A percentile compares a stretch with the other conserved stretches of the same genome.
These are phyloP conservation scores for Cercophora newfieldiana DNA, from an alignment of 495 filamentous ascomycete species.

Conservation along the genomic window DNA sequence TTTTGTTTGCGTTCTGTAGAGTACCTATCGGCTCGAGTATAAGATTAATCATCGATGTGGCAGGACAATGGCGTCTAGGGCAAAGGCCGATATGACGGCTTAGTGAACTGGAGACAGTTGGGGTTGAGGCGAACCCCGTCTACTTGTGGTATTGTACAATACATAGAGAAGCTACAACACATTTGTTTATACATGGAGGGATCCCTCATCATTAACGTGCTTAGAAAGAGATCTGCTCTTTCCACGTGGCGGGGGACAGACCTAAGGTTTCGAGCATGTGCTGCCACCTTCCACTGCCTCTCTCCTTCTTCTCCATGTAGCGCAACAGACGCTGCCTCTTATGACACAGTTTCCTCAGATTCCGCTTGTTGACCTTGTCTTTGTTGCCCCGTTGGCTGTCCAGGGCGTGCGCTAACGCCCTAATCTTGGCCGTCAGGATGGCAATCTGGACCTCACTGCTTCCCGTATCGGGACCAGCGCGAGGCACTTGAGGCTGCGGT, in stretches of 20 bases:
- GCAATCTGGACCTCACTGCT: slow-evolving; percentile 94
- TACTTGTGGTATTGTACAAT: slow-evolving; percentile 42
- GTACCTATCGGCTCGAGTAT: slow-evolving; percentile 23
- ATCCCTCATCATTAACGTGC: background rate
- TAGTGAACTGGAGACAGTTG: slow-evolving; percentile 12
- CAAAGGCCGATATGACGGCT: slow-evolving; percentile 8
- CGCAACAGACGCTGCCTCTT: slow-evolving; percentile 81
- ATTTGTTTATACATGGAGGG: slow-evolving; percentile 16
- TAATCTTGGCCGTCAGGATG: slow-evolving; percentile 94
- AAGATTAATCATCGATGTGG: slow-evolving; percentile 18
- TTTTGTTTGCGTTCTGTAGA: slow-evolving; percentile 32
- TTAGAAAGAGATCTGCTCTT: slow-evolving; percentile 80
- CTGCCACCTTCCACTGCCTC: slow-evolving; percentile 85
- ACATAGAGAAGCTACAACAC: slow-evolving; percentile 36
- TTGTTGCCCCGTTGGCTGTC: slow-evolving; percentile 54
- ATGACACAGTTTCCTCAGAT: slow-evolving; percentile 81
- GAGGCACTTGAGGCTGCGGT: slow-evolving; percentile 54
- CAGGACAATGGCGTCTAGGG: slow-evolving; percentile 29
- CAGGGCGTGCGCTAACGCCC: slow-evolving; percentile 67
- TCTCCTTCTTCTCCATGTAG: slow-evolving; percentile 86
- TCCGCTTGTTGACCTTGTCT: slow-evolving; percentile 94
- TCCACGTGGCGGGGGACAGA: slow-evolving; percentile 81
- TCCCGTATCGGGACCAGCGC: slow-evolving; percentile 87
- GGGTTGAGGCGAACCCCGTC: slow-evolving; percentile 15
- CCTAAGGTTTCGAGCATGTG: slow-evolving; percentile 79